These are phyloP conservation scores for Coniophora puteana DNA, from an alignment of 1,284 basidiomycete genomes.

Conservation along the genomic window DNA sequence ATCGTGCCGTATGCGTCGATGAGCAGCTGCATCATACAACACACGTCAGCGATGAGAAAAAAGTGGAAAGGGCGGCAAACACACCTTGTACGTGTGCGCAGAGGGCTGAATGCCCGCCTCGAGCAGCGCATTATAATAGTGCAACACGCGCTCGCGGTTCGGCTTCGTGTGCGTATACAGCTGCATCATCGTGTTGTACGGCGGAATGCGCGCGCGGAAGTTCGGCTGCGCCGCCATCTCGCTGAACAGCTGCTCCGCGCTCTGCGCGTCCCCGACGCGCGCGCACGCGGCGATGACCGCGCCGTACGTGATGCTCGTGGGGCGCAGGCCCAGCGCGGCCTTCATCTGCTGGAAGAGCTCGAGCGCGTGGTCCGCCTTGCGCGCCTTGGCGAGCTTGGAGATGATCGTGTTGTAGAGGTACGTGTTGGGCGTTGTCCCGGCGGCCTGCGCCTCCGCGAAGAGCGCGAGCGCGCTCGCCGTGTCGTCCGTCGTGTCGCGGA, in stretches of 20 bases:
- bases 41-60: conserved; percentile 13
- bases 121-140: conserved; percentile 75
- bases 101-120: conserved; percentile 68
- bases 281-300: conserved; percentile 94
- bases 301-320: conserved; percentile 92
- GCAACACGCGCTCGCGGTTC: conserved; percentile 72
- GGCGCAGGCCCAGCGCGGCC: conserved; percentile 50
- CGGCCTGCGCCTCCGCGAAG: conserved; percentile 75
- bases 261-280: conserved; percentile 84
- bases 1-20: conserved; percentile 90
- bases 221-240: conserved; percentile 79
- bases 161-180: conserved; percentile 90
- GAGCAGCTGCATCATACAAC: conserved; percentile 55
- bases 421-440: conserved; percentile 73
- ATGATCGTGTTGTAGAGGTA: conserved; percentile 97
- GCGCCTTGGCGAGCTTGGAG: conserved; percentile 88
- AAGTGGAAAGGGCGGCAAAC: conserved; percentile 12
- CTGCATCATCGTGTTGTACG: conserved; percentile 99
- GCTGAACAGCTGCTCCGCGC: conserved; percentile 80
- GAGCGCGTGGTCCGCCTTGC: conserved; percentile 86
- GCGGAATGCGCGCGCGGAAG: conserved; percentile 89
- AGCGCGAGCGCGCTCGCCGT: conserved; percentile 81
- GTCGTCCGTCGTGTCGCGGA: conserved; percentile 93
- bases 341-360: conserved; percentile 87
- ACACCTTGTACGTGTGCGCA: conserved; percentile 90